Evolutionary conservation across 2,329 filamentous ascomycete species (phyloP).

Genomic region (Blastomyces silverae): DNA sequence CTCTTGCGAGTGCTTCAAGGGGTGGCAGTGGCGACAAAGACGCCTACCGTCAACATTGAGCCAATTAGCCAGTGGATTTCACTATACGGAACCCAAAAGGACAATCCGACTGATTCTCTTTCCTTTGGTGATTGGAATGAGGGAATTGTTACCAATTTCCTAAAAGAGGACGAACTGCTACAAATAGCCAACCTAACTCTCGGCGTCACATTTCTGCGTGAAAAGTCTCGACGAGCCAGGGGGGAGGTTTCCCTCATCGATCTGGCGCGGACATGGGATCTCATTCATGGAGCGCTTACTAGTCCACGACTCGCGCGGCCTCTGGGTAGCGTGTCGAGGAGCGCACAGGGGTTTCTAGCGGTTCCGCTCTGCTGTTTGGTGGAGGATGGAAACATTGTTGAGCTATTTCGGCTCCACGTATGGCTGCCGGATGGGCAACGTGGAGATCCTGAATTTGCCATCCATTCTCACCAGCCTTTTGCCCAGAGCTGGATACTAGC

Average conservation of each 20-base stretch:
- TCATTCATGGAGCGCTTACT: conserved; percentile 3
- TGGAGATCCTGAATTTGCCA: neutral
- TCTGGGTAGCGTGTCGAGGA: neutral
- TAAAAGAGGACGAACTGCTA: neutral
- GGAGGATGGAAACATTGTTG: conserved; percentile 2
- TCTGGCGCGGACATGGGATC: neutral
- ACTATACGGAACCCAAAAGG: neutral
- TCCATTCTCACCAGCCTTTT: conserved; percentile 5
- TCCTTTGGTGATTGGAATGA: neutral
- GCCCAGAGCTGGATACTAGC: conserved; percentile 6
- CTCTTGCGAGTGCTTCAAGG: conserved; percentile 8
- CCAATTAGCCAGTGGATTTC: neutral
- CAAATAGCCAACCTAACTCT: neutral
- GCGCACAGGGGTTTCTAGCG: neutral
- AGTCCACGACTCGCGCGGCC: neutral
- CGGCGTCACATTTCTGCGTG: neutral
- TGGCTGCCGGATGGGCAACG: conserved; percentile 3
- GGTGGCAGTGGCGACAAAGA: conserved; percentile 5
- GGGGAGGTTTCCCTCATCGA: neutral
- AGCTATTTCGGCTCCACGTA: conserved; percentile 1
- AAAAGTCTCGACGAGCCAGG: neutral
- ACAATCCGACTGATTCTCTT: neutral
- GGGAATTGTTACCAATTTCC: neutral
- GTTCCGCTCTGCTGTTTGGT: conserved; percentile 4
- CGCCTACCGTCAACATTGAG: neutral